Conservation (phyloP, 75 land plant genomes). For the Adiantum capillusveneris region DNA sequence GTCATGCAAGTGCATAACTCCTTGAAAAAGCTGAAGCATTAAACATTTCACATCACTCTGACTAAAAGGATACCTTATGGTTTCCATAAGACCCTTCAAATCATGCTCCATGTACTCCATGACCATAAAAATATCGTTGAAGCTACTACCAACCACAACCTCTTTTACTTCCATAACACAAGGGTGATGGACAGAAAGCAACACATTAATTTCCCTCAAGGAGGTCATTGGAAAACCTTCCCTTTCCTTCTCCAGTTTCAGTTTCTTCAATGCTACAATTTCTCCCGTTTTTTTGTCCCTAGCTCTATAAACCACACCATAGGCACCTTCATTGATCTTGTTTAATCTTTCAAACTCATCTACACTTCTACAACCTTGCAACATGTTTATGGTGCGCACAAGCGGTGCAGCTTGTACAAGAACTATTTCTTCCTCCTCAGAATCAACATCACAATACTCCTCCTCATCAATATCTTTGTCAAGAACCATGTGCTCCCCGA, state of each 20-base stretch:
- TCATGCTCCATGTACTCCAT: conserved; percentile 99
- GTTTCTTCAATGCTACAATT: conserved; percentile 90
- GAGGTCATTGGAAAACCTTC: conserved; percentile 97
- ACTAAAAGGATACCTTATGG: conserved; percentile 89
- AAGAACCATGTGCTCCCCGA: neutral
- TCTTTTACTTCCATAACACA: conserved; percentile 97
- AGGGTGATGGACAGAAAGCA: conserved; percentile 86
- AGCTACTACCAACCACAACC: conserved; percentile 78
- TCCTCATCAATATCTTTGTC: neutral
- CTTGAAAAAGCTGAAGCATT: conserved; percentile 95
- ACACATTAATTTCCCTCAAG: conserved; percentile 85
- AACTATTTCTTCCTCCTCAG: conserved; percentile 7
- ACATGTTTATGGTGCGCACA: conserved; percentile 62
- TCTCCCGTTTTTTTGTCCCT: conserved; percentile 85
- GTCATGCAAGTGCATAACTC: conserved; percentile 90
- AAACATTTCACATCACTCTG: conserved; percentile 98
- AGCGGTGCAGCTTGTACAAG: conserved; percentile 5
- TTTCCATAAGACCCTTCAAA: conserved; percentile 84
- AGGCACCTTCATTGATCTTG: conserved; percentile 94
- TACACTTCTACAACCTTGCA: conserved; percentile 89
- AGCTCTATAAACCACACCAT: conserved; percentile 93
- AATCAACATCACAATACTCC: neutral
- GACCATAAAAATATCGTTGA: conserved; percentile 92
- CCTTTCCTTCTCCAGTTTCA: conserved; percentile 94
- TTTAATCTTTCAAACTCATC: conserved; percentile 93